phyloP scores from a whole-genome alignment of 1,284 basidiomycete genomes.

The Pseudozyma sp. region DNA sequence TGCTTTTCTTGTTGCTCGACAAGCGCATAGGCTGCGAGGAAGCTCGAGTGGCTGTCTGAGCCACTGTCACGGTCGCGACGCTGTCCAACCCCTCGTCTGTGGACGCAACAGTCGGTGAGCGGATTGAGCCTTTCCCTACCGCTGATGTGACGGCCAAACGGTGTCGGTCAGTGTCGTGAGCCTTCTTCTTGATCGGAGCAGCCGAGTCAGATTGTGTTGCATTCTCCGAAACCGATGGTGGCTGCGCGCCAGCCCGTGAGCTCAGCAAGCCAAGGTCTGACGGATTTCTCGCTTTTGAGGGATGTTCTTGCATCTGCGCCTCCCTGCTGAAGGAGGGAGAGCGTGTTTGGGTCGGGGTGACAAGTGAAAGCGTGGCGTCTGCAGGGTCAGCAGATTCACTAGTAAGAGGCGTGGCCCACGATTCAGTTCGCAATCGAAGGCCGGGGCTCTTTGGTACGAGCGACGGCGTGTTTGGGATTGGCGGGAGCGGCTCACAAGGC shows the following conservation, averaged over 20 bases:
- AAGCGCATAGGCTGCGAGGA: constrained; percentile 6
- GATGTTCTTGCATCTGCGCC: background rate
- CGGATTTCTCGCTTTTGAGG: no score
- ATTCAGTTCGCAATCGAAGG: constrained; percentile 8
- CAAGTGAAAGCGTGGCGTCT: constrained; percentile 6
- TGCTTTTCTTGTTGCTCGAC: constrained; percentile 17
- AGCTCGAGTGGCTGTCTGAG: constrained; percentile 7
- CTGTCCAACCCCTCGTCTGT: constrained; percentile 8
- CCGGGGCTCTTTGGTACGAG: constrained; percentile 22
- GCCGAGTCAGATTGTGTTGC: background rate
- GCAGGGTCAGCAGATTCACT: no score
- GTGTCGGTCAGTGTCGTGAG: background rate
- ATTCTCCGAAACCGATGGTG: background rate
- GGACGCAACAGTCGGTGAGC: background rate
- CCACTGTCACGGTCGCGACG: background rate
- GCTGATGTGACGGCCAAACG: background rate
- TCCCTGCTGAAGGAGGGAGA: no score
- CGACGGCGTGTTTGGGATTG: constrained; percentile 49
- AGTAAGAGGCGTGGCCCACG: constrained; percentile 9
- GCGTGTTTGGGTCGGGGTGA: constrained; percentile 15
- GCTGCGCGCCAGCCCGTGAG: background rate
- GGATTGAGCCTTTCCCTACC: background rate
- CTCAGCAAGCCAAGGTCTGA: background rate
- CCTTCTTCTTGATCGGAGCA: background rate
- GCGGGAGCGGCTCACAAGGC: constrained; percentile 54